These are phyloP conservation scores for Apiospora kogelbergensis DNA, from an alignment of 2,329 filamentous ascomycete species.

Conservation along the genomic window DNA sequence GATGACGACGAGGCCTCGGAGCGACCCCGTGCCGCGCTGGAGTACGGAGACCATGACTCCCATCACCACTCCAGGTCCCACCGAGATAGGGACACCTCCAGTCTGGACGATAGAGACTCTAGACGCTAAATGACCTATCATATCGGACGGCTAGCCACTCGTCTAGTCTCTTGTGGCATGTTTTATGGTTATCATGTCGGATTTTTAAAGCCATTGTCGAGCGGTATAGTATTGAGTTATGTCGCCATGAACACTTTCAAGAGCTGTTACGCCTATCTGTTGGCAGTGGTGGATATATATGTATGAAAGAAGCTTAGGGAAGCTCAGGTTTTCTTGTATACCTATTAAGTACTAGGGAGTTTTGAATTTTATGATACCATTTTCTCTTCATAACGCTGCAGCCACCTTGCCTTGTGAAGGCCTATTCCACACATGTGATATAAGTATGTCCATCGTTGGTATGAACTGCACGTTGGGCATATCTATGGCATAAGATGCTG, in stretches of 20 bases:
- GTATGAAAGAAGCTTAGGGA: not conserved
- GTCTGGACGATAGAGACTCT: not conserved
- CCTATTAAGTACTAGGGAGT: not conserved
- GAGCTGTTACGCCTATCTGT: not conserved
- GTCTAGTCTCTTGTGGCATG: not conserved
- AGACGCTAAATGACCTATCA: not conserved
- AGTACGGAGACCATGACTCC: conserved; percentile 1
- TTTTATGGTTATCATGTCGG: not conserved
- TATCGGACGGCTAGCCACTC: not conserved
- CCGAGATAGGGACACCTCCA: conserved; percentile 3
- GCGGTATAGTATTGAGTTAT: not conserved
- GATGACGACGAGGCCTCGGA: not conserved
- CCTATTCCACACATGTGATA: not conserved
- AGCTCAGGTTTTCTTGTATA: not conserved
- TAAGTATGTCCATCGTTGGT: not conserved
- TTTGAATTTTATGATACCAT: conserved; percentile 4
- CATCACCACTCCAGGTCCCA: not conserved
- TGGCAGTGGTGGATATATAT: not conserved
- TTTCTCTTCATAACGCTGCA: not conserved
- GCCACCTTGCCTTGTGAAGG: no score
- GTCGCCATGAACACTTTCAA: not conserved
- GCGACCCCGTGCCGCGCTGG: conserved; percentile 3
- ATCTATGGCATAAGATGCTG: not conserved
- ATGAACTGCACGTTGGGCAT: not conserved
- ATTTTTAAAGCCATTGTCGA: not conserved